Percentiles rank a stretch among this genome's conserved stretches.
phyloP scores from a whole-genome alignment of 176 grass and related monocot species.

The sorghum (Sorghum bicolor) region Sorghum_bicolor_NCBIv3 NC_012876.2:64161001-64161500 shows the following conservation, averaged over 20 bases:
- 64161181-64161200: slow-evolving; percentile 37
- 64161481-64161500: neutral
- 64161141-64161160: slow-evolving; percentile 52
- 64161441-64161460: neutral
- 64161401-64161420: neutral
- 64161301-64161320: neutral
- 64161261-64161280: neutral
- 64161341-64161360: neutral
- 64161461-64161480: neutral
- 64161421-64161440: neutral
- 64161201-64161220: slow-evolving; percentile 58
- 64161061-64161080: slow-evolving; percentile 51
- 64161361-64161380: neutral
- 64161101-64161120: slow-evolving; percentile 58
- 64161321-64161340: neutral
- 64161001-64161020: neutral
- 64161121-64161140: slow-evolving; percentile 57
- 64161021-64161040: slow-evolving; percentile 22
- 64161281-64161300: neutral
- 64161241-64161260: neutral
- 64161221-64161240: neutral
- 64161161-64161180: slow-evolving; percentile 15
- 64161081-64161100: slow-evolving; percentile 81
- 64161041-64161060: slow-evolving; percentile 57
- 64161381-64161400: neutral